phyloP scores from a whole-genome alignment of 768 basidiomycete genomes.

The Russula foetens region DNA sequence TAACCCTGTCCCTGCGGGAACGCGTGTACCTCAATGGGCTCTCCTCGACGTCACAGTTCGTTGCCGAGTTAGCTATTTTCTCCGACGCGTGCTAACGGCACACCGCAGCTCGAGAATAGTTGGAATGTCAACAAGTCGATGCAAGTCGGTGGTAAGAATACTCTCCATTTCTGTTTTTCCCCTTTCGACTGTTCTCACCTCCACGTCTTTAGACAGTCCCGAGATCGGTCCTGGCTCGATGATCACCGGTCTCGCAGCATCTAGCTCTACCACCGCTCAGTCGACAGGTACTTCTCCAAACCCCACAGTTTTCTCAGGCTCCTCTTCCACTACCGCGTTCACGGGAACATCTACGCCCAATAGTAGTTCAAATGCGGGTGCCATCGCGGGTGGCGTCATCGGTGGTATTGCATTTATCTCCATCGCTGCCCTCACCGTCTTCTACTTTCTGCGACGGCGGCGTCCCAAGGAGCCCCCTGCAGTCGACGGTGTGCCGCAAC shows the following conservation, averaged over 20 bases:
- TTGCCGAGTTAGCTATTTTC: background rate
- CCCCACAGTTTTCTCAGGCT: background rate
- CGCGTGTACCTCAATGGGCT: slow-evolving; percentile 1
- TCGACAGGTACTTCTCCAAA: too few relatives aligned
- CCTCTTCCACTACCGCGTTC: background rate
- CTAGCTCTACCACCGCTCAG: too few relatives aligned
- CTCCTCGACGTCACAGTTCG: slow-evolving; percentile 4
- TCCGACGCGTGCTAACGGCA: background rate
- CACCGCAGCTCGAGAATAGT: background rate
- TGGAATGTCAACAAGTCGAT: background rate
- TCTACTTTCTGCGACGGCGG: background rate
- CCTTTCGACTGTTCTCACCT: background rate
- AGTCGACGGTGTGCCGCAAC: background rate
- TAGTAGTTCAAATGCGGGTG: background rate
- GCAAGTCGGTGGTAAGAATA: background rate
- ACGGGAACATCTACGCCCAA: background rate
- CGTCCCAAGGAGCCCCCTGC: background rate
- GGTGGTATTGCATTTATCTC: background rate
- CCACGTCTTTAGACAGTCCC: background rate
- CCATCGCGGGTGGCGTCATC: background rate
- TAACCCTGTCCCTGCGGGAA: slow-evolving; percentile 2
- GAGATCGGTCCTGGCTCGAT: background rate
- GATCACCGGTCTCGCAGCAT: too few relatives aligned
- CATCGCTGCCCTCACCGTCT: background rate
- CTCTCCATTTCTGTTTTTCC: too few relatives aligned